Evolutionary conservation across 1,284 basidiomycete genomes (phyloP).

Genomic region (Ustilago xerochloae): DNA sequence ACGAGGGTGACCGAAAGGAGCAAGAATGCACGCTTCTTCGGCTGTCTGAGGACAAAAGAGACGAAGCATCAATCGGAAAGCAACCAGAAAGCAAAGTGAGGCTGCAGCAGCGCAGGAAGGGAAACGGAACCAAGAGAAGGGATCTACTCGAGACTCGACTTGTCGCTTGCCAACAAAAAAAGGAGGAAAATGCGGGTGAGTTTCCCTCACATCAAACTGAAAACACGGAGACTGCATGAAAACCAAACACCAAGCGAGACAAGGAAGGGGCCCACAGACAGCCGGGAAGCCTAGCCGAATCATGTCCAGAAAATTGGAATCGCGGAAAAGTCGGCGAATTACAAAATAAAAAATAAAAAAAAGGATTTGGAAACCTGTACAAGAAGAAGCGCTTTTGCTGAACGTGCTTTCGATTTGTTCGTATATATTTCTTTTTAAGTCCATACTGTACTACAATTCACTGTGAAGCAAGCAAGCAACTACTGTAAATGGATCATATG

Average conservation of each 20-base stretch:
- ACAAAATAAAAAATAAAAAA: background rate
- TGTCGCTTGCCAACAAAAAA: background rate
- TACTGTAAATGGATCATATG: too few species aligned
- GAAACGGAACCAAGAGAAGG: background rate
- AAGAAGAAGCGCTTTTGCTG: too few species aligned
- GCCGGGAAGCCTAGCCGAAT: background rate
- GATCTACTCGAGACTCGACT: background rate
- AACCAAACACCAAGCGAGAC: background rate
- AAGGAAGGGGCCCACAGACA: background rate
- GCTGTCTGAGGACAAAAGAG: background rate
- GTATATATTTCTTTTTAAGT: too few species aligned
- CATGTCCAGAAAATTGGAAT: background rate
- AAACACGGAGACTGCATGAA: background rate
- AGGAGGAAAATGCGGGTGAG: background rate
- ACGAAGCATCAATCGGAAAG: too few species aligned
- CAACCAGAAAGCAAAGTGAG: background rate
- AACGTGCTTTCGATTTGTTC: too few species aligned
- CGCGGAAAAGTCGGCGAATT: background rate
- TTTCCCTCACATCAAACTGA: too few species aligned
- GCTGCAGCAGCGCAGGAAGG: background rate
- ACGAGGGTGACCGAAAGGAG: background rate
- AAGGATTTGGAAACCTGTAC: background rate
- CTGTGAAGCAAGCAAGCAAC: too few species aligned
- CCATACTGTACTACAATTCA: too few species aligned
- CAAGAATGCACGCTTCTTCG: background rate